phyloP scores from a whole-genome alignment of 192 early-diverging fungal genomes.

The Linnemannia hyalina region DNA sequence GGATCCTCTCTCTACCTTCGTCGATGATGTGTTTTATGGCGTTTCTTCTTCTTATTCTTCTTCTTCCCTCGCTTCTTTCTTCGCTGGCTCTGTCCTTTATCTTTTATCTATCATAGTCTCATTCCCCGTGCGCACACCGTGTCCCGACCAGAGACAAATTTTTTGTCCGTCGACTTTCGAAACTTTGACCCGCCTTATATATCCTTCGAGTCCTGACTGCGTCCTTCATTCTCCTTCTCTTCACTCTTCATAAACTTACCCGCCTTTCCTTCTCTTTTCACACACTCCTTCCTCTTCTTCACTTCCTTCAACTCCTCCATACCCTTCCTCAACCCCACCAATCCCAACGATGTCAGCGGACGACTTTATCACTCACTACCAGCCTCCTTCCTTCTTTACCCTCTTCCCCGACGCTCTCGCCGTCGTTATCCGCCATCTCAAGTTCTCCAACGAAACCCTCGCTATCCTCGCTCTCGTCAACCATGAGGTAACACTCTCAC shows the following conservation, averaged over 20 bases:
- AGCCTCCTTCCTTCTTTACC: constrained; percentile 33
- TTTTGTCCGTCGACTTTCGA: not conserved
- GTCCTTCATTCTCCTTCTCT: not conserved
- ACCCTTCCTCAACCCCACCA: not conserved
- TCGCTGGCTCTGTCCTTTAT: not conserved
- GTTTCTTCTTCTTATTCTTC: too few species aligned
- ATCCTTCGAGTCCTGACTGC: too few species aligned
- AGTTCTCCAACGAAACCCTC: constrained; percentile 27
- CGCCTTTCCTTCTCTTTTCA: not conserved
- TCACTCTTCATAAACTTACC: not conserved
- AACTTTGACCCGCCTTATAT: not conserved
- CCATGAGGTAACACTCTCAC: constrained; percentile 26
- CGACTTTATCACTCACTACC: constrained; percentile 16
- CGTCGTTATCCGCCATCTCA: constrained; percentile 12
- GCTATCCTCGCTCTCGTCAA: constrained; percentile 39
- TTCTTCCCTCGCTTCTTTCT: too few species aligned
- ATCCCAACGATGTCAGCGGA: not conserved
- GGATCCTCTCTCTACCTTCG: too few species aligned
- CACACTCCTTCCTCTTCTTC: not conserved
- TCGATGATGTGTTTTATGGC: too few species aligned
- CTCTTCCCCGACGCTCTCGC: constrained; percentile 50
- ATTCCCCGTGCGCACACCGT: not conserved
- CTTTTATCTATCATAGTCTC: not conserved
- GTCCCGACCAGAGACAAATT: not conserved
- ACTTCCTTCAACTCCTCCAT: not conserved